A percentile compares a stretch with the other conserved stretches of the same genome.
Conservation (phyloP, 2,329 filamentous ascomycete genomes). For the Xylariales sp. region DNA sequence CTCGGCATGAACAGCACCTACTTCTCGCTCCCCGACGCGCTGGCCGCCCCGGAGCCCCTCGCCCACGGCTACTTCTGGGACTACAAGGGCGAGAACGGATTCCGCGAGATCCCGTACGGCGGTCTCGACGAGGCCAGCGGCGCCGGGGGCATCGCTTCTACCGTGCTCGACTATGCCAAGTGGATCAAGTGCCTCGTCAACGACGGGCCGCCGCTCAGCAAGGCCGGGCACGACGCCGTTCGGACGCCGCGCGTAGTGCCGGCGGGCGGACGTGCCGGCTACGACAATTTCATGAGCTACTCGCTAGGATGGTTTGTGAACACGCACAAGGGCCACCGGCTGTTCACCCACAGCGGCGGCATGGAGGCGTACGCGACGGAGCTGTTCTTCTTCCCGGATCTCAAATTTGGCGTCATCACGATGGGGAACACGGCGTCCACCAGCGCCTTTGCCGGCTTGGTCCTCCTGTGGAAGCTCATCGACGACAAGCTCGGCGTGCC, state of each 20-base stretch:
- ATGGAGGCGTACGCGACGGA: slow-evolving; percentile 39
- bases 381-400: slow-evolving; percentile 38
- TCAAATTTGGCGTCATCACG: slow-evolving; percentile 35
- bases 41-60: slow-evolving; percentile 22
- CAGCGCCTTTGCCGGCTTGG: slow-evolving; percentile 28
- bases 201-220: slow-evolving; percentile 28
- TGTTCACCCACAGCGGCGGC: slow-evolving; percentile 37
- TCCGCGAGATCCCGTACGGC: slow-evolving; percentile 20
- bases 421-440: slow-evolving; percentile 39
- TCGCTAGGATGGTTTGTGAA: slow-evolving; percentile 33
- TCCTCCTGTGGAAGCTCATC: slow-evolving; percentile 32
- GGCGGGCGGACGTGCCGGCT: slow-evolving; percentile 12
- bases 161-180: slow-evolving; percentile 43
- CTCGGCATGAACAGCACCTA: slow-evolving; percentile 39
- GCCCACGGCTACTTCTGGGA: slow-evolving; percentile 39
- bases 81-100: slow-evolving; percentile 11
- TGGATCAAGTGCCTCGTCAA: slow-evolving; percentile 47
- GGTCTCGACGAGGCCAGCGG: slow-evolving; percentile 27
- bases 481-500: slow-evolving; percentile 33
- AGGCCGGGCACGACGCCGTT: slow-evolving; percentile 25
- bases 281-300: slow-evolving; percentile 31
- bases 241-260: slow-evolving; percentile 26
- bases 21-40: slow-evolving; percentile 24
- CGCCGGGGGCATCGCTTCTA: slow-evolving; percentile 38
- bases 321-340: slow-evolving; percentile 36